These are phyloP conservation scores for Talaromyces piceae DNA, from an alignment of 2,329 filamentous ascomycete genomes.

Conservation along the genomic window DNA sequence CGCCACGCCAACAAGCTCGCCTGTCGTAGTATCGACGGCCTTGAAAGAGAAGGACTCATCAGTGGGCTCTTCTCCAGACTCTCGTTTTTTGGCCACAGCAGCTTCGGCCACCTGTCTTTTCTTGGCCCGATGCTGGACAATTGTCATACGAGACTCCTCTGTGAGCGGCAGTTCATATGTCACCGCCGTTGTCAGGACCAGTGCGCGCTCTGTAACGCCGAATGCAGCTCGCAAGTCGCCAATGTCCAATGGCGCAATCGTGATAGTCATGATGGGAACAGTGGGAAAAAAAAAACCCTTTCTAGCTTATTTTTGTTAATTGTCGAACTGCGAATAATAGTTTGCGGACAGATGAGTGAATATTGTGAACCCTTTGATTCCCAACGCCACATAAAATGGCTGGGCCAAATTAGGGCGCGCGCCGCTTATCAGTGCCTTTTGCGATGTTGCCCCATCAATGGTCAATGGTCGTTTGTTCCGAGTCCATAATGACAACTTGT, in stretches of 20 bases:
- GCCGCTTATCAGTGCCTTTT: background rate
- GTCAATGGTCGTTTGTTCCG: background rate
- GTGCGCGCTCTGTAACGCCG: background rate
- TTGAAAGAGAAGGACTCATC: slow-evolving; percentile 4
- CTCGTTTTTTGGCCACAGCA: background rate
- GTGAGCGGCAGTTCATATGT: slow-evolving; percentile 3
- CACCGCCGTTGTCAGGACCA: background rate
- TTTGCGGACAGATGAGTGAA: background rate
- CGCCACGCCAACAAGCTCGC: slow-evolving; percentile 5
- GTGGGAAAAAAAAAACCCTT: no score
- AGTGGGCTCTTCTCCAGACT: background rate
- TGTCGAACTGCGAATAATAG: background rate
- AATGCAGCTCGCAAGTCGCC: background rate
- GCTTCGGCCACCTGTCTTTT: background rate
- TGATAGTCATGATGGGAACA: slow-evolving; percentile 1
- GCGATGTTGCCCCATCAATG: background rate
- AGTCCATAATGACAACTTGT: no score
- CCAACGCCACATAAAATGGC: background rate
- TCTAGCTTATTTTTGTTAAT: background rate
- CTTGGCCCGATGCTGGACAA: background rate
- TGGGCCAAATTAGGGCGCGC: background rate
- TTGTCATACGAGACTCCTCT: background rate
- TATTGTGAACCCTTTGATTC: background rate
- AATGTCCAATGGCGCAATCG: background rate
- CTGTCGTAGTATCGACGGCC: slow-evolving; percentile 8